Percentiles rank a stretch among this genome's conserved stretches.
phyloP scores from a whole-genome alignment of 2,329 filamentous ascomycete genomes.

The Pseudogymnoascus sp. region DNA sequence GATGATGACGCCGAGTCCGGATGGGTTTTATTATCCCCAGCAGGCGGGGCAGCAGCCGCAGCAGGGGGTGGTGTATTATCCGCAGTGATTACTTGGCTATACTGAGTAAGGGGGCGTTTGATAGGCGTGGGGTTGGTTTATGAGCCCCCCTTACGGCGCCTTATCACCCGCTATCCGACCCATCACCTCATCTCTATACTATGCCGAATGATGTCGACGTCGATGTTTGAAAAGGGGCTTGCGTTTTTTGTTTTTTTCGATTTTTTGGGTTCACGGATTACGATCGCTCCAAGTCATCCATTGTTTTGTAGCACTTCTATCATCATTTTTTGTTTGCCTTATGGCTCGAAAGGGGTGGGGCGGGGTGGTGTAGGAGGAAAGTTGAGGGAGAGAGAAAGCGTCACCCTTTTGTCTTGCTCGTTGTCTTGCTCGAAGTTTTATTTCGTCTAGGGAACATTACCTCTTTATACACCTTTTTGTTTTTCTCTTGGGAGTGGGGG shows the following conservation, averaged over 20 bases:
- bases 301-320: neutral
- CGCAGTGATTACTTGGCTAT: constrained; percentile 46
- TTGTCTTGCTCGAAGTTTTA: too few relatives aligned
- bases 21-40: constrained; percentile 64
- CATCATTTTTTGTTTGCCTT: neutral
- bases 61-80: constrained; percentile 52
- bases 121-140: too few relatives aligned
- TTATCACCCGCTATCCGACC: neutral
- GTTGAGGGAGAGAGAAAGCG: too few relatives aligned
- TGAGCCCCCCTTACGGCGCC: too few relatives aligned
- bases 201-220: neutral
- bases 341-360: neutral
- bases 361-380: neutral
- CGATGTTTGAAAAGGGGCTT: neutral
- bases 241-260: neutral
- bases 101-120: too few relatives aligned
- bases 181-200: neutral
- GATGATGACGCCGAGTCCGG: constrained; percentile 65
- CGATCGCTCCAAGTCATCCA: neutral
- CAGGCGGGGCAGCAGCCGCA: constrained; percentile 42
- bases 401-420: too few relatives aligned
- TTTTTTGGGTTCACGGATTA: neutral
- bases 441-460: too few relatives aligned
- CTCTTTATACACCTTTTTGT: too few relatives aligned
- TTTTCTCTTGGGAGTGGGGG: too few relatives aligned